Percentiles rank a stretch among this genome's conserved stretches.
phyloP scores from a whole-genome alignment of 1,284 basidiomycete genomes.

The Phlebopus sp. region DNA sequence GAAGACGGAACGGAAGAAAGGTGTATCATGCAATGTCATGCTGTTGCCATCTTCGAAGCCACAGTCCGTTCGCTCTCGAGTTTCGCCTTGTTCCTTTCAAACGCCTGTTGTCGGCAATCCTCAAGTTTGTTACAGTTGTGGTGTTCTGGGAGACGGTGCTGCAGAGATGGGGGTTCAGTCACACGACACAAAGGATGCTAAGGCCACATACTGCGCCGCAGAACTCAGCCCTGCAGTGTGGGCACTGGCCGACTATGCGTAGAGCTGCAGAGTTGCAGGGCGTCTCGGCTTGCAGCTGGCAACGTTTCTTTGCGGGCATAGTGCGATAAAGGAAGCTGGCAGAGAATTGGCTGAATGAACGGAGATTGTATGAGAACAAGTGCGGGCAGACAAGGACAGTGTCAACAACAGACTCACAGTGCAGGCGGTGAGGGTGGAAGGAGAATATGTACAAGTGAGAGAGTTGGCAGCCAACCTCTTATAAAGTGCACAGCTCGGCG shows the following conservation, averaged over 20 bases:
- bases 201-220: slow-evolving; percentile 65
- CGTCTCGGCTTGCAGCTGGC: slow-evolving; percentile 66
- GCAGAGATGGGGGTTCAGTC: slow-evolving; percentile 13
- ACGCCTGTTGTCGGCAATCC: slow-evolving; percentile 80
- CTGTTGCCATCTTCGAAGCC: slow-evolving; percentile 77
- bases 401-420: slow-evolving; percentile 6
- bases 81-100: slow-evolving; percentile 81
- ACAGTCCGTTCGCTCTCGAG: slow-evolving; percentile 85
- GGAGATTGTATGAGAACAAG: neutral
- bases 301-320: slow-evolving; percentile 83
- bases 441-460: neutral
- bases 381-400: neutral
- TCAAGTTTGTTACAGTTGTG: slow-evolving; percentile 77
- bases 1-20: slow-evolving; percentile 9
- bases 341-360: neutral
- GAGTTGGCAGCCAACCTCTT: slow-evolving; percentile 15
- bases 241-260: slow-evolving; percentile 79
- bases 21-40: slow-evolving; percentile 53
- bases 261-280: slow-evolving; percentile 76
- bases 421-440: neutral
- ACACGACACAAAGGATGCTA: slow-evolving; percentile 10
- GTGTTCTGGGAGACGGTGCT: slow-evolving; percentile 84
- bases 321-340: neutral
- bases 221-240: slow-evolving; percentile 73
- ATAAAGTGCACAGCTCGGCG: slow-evolving; percentile 30